Conservation (phyloP, 73 alveolate species). For the Paramecium bursaria region DNA sequence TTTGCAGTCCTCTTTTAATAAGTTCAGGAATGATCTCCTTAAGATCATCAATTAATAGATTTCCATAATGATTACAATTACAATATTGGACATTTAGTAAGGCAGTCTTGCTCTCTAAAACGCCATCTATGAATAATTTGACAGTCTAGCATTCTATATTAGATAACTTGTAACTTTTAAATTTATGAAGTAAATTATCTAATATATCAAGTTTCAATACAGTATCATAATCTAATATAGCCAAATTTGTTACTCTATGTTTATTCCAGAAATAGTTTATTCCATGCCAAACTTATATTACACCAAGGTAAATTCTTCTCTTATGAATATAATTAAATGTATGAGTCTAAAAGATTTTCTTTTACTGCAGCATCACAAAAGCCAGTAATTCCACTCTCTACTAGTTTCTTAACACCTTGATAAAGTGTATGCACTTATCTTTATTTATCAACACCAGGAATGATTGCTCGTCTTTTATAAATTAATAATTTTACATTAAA, state of each 20-base stretch:
- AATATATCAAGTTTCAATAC: neutral
- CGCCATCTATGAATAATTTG: slow-evolving; percentile 1
- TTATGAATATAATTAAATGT: neutral
- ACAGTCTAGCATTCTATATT: slow-evolving; percentile 12
- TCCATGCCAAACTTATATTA: slow-evolving; percentile 13
- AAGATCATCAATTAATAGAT: neutral
- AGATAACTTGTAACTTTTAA: neutral
- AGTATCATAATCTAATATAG: neutral
- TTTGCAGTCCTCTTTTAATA: neutral
- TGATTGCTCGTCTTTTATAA: too few species aligned
- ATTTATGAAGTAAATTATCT: neutral
- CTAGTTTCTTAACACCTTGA: neutral
- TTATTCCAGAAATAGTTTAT: slow-evolving; percentile 2
- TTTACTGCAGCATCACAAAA: slow-evolving; percentile 24
- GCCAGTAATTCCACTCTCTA: neutral
- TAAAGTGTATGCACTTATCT: neutral
- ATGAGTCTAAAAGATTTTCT: neutral
- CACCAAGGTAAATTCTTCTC: neutral
- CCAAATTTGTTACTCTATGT: neutral
- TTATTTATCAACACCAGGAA: neutral
- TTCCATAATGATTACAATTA: slow-evolving; percentile 2
- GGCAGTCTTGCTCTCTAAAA: slow-evolving; percentile 3
- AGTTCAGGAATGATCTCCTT: neutral
- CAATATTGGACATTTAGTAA: slow-evolving; percentile 20
- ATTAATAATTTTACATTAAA: neutral